Evolutionary conservation across 2,329 filamentous ascomycete species (phyloP).

Genomic region (Emergomyces orientalis): DNA sequence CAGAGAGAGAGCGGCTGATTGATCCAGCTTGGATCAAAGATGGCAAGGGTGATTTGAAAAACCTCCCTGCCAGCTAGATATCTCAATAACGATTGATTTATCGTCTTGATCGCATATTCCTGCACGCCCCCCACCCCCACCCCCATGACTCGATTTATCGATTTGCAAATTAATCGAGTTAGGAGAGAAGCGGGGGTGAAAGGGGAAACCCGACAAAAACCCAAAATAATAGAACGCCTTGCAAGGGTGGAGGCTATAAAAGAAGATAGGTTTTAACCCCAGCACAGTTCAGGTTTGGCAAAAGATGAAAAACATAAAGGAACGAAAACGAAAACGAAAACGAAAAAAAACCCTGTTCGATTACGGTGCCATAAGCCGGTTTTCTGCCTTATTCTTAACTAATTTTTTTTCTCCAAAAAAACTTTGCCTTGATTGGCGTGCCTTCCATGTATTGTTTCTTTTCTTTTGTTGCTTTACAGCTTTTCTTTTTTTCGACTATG

Average conservation of each 20-base stretch:
- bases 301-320: background rate
- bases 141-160: background rate
- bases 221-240: background rate
- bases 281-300: background rate
- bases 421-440: background rate
- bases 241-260: background rate
- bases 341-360: background rate
- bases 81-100: background rate
- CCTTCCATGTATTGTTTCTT: background rate
- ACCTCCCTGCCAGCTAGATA: conserved; percentile 50
- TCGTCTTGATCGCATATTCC: background rate
- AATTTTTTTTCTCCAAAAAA: background rate
- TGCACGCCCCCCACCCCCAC: too few relatives aligned
- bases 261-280: background rate
- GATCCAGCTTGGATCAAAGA: conserved; percentile 64
- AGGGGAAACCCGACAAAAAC: background rate
- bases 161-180: background rate
- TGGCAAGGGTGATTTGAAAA: conserved; percentile 60
- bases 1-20: conserved; percentile 63
- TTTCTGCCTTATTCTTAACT: background rate
- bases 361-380: background rate
- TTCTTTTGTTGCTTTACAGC: background rate
- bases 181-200: background rate
- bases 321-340: background rate
- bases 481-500: background rate